Percentiles rank a stretch among this genome's conserved stretches.
These are phyloP conservation scores for Phlyctochytrium bullatum DNA, from an alignment of 192 early-diverging fungal species.

Conservation along the genomic window DNA sequence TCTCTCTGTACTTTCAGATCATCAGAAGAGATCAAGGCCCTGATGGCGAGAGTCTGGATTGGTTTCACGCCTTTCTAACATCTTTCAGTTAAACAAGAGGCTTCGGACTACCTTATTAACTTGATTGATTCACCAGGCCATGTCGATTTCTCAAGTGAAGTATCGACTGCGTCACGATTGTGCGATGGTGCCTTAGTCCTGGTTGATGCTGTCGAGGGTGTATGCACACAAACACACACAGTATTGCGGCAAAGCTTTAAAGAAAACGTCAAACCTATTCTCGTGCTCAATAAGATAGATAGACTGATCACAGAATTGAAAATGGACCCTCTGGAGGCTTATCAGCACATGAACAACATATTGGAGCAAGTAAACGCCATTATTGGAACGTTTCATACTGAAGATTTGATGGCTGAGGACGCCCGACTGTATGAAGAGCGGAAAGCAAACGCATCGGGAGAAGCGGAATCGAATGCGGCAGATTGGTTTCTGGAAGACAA, in stretches of 20 bases:
- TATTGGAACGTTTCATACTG: slow-evolving; percentile 89
- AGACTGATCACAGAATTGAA: slow-evolving; percentile 86
- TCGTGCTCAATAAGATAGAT: slow-evolving; percentile 99
- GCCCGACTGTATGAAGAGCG: slow-evolving; percentile 57
- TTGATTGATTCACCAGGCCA: slow-evolving; percentile 98
- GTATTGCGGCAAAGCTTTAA: slow-evolving; percentile 93
- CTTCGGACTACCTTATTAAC: slow-evolving; percentile 93
- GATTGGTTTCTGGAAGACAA: slow-evolving; percentile 86
- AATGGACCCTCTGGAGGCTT: slow-evolving; percentile 89
- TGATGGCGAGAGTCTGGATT: no score
- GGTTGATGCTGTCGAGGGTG: slow-evolving; percentile 97
- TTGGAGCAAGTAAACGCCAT: slow-evolving; percentile 97
- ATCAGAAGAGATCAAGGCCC: slow-evolving; percentile 42
- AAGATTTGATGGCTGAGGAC: slow-evolving; percentile 79
- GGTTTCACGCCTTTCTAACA: no score
- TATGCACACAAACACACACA: slow-evolving; percentile 97
- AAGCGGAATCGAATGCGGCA: slow-evolving; percentile 26
- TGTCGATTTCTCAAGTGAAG: slow-evolving; percentile 97
- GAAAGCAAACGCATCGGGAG: neutral
- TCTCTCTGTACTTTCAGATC: slow-evolving; percentile 89
- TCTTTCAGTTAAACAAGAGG: no score
- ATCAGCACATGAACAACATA: slow-evolving; percentile 87
- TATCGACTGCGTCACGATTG: slow-evolving; percentile 96
- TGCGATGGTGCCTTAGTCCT: slow-evolving; percentile 95
- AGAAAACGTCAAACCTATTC: slow-evolving; percentile 86